Evolutionary conservation across 208 protist species (phyloP), one percentile per base, ranked within the genome.

Genomic region (Porcisia deanei): DNA sequence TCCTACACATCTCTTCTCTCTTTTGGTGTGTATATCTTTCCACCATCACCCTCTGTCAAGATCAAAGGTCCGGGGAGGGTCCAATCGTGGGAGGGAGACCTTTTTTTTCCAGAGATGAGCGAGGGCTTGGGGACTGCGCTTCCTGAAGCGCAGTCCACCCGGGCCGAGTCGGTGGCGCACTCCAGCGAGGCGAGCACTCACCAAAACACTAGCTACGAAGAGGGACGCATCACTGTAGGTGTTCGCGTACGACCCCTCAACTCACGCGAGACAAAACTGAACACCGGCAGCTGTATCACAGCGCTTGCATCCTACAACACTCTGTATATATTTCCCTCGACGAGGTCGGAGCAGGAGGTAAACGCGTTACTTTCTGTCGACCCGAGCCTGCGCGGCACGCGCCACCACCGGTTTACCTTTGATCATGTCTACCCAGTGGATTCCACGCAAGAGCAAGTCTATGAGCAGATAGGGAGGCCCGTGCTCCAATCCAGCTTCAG

Each of bases 401-500:
- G 68, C 16, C 75, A 75, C 70, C 85, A 90, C 66, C 71, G 72
- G 43, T 97, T 97, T 79, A 89, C 88, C 53, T 97, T 93, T 71
- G 93, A 97, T 57, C 80, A 89, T 68, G 88, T 90, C 43, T 96
- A 94, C 74, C 67, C 75, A 37, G 81, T 77, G 34, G 52, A 86
- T 22, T 73, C 79, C 39, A 78, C 89, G 18, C 96, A 98, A 81
- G 76, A 91, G 12, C 70, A 75, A 25, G 89, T 99, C 12, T 98
- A 97, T 83, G 77, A 89, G 18, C 93, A 98, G 71, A 80, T 98
- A 25, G 97, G 96, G 7, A 20, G 82, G 14, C 89, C 92, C 0
- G 89, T 98, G 5, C 83, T 99, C n/a, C 63, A 83, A n/a, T 83
- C 95, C 60, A 94, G 91, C 69, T 91, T 97, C 67, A 67, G 83